Base-by-base conservation (phyloP, 768 basidiomycete genomes). In the Scleroderma bovista region DNA sequence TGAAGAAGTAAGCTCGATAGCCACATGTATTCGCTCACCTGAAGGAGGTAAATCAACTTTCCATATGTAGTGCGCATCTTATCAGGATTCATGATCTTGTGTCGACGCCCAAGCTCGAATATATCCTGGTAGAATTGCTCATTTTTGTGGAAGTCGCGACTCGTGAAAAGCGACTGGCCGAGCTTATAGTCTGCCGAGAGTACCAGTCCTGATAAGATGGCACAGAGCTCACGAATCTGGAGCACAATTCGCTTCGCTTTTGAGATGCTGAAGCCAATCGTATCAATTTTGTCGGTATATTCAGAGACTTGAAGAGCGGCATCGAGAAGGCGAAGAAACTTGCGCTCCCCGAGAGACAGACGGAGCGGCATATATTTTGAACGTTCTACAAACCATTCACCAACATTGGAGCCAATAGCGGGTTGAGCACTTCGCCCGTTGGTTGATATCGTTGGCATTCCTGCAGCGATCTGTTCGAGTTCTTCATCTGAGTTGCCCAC, bases 81-180 rank as follows among this genome's bases (percentile, higher is more conserved):
- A 61, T 92, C 90, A 0, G 90, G 90, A 58, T 92, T 93, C 87
- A 88, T 90, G 60, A 93, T 92, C 65, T 92, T 92, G 62, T 91
- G 87, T 51, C 89, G 76, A 44, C 88, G 73, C 17, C 90, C 88
- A 20, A 92, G 76, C 67, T 92, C 89, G 55, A 92, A 92, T 22
- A 91, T 75, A 13, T 74, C 68, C 51, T 89, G 87, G 60, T 85
- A 93, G 61, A 92, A 93, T 8, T 83, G 80, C 16, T 79, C 80
- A 58, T 93, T 93, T 13, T 79, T 74, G 52, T 86, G 74, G 60
- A 93, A 93, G 63, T 93, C 87, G 19, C 87, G 79, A 54, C 89
- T 85, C 36, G 79, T 70, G 64, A 93, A 92, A 15, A 93, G 76
- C 54, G 90, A 86, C 57, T 93, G 89, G n/a, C 90, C 90, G 54